Conservation (phyloP, 495 filamentous ascomycete genomes). For the Bryoglossum gracile region DNA sequence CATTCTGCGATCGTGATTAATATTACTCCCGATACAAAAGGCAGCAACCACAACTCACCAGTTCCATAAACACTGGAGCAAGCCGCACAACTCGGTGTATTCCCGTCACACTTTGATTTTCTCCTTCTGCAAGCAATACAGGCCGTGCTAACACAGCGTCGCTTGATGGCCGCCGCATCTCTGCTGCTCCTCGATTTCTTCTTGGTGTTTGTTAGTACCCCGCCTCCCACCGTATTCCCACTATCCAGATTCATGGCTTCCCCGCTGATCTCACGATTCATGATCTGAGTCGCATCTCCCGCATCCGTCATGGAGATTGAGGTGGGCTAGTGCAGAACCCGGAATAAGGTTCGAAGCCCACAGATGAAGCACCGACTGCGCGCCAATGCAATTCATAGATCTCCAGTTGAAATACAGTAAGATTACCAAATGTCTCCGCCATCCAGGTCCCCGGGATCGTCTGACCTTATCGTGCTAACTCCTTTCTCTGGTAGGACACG, state of each 20-base stretch:
- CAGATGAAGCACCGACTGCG: neutral
- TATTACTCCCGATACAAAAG: neutral
- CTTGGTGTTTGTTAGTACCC: conserved; percentile 25
- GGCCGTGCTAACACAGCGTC: conserved; percentile 87
- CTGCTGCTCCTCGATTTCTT: conserved; percentile 44
- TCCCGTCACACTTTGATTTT: conserved; percentile 95
- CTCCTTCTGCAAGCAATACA: conserved; percentile 87
- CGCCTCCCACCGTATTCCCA: neutral
- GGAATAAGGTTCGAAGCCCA: neutral
- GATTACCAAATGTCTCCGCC: neutral
- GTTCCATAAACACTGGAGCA: conserved; percentile 95
- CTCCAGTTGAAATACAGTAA: too few species aligned
- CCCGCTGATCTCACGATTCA: neutral
- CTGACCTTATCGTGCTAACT: neutral
- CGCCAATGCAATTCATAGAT: neutral
- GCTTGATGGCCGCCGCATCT: conserved; percentile 53
- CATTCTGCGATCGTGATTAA: conserved; percentile 41
- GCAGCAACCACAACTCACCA: conserved; percentile 17
- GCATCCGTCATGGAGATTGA: conserved; percentile 7
- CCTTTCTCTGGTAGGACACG: neutral
- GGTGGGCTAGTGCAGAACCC: neutral
- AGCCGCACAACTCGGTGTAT: conserved; percentile 84
- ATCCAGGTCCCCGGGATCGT: neutral
- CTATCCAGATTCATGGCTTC: conserved; percentile 1
- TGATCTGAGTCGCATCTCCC: conserved; percentile 8